Percentiles rank a stretch among this genome's conserved stretches.
These are phyloP conservation scores for Fusarium dimerum DNA, from an alignment of 2,329 filamentous ascomycete genomes.

Conservation along the genomic window DNA sequence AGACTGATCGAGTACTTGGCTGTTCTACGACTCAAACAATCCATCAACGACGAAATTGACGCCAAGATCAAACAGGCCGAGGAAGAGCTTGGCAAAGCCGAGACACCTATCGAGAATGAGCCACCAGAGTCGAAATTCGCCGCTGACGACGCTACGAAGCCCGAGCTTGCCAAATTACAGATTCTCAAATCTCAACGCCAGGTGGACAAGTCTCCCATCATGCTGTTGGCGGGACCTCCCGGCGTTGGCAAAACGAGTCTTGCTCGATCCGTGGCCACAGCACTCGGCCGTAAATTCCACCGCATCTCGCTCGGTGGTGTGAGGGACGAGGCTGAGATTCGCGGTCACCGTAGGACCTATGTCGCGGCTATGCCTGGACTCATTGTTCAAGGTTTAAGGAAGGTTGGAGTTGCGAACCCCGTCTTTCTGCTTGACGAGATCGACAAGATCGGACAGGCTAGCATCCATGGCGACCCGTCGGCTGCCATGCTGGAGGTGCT, in stretches of 20 bases:
- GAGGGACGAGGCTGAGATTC: slow-evolving; percentile 93
- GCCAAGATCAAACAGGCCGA: slow-evolving; percentile 71
- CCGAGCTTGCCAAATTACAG: slow-evolving; percentile 64
- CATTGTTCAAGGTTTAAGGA: slow-evolving; percentile 90
- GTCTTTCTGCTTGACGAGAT: slow-evolving; percentile 97
- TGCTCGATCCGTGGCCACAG: slow-evolving; percentile 88
- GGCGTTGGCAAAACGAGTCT: slow-evolving; percentile 96
- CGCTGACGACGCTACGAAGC: slow-evolving; percentile 32
- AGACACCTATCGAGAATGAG: slow-evolving; percentile 21
- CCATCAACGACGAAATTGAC: slow-evolving; percentile 81
- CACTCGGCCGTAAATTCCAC: slow-evolving; percentile 93
- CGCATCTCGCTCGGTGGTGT: slow-evolving; percentile 95
- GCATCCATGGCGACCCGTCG: slow-evolving; percentile 92
- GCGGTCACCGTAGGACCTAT: slow-evolving; percentile 92
- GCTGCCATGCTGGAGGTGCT: slow-evolving; percentile 98
- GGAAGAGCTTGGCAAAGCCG: slow-evolving; percentile 51
- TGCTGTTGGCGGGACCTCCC: slow-evolving; percentile 89
- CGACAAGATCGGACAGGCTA: slow-evolving; percentile 90
- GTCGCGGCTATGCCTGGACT: slow-evolving; percentile 98
- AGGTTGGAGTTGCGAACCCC: slow-evolving; percentile 92
- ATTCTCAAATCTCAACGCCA: slow-evolving; percentile 79
- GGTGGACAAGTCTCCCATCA: slow-evolving; percentile 93
- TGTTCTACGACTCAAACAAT: slow-evolving; percentile 92
- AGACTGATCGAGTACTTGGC: slow-evolving; percentile 91
- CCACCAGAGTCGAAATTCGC: slow-evolving; percentile 19